Conservation (phyloP, 495 filamentous ascomycete genomes). For the Articulospora tetracladia region DNA sequence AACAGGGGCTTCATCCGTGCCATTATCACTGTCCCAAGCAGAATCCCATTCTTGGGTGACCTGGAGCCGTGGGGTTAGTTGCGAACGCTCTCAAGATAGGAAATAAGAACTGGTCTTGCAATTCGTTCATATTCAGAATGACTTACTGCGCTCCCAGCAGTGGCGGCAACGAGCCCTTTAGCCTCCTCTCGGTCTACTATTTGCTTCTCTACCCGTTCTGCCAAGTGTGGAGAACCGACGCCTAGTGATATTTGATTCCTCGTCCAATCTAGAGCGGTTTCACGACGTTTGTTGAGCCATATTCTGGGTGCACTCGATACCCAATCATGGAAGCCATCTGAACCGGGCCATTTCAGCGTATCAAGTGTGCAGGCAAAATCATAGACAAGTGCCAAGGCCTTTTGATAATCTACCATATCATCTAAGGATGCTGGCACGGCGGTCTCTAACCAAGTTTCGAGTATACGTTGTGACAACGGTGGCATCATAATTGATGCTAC, state of each 20-base stretch:
- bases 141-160: slow-evolving; percentile 22
- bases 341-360: slow-evolving; percentile 60
- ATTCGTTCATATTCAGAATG: background rate
- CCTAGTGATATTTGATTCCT: slow-evolving; percentile 57
- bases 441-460: slow-evolving; percentile 68
- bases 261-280: slow-evolving; percentile 68
- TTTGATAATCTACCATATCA: slow-evolving; percentile 66
- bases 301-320: slow-evolving; percentile 69
- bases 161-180: slow-evolving; percentile 50
- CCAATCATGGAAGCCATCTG: slow-evolving; percentile 74
- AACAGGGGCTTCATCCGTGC: slow-evolving; percentile 12
- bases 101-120: background rate
- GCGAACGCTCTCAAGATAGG: no score
- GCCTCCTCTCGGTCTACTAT: slow-evolving; percentile 65
- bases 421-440: slow-evolving; percentile 69
- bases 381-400: slow-evolving; percentile 53
- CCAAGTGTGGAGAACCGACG: slow-evolving; percentile 56
- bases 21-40: slow-evolving; percentile 63
- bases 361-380: slow-evolving; percentile 61
- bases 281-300: slow-evolving; percentile 83
- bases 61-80: background rate
- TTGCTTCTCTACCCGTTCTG: slow-evolving; percentile 83
- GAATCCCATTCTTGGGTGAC: slow-evolving; percentile 65
- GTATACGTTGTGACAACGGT: slow-evolving; percentile 58
- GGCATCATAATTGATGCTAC: slow-evolving; percentile 49